Evolutionary conservation across 805 yeast genomes (phyloP).

Genomic region (Teunomyces stri): DNA sequence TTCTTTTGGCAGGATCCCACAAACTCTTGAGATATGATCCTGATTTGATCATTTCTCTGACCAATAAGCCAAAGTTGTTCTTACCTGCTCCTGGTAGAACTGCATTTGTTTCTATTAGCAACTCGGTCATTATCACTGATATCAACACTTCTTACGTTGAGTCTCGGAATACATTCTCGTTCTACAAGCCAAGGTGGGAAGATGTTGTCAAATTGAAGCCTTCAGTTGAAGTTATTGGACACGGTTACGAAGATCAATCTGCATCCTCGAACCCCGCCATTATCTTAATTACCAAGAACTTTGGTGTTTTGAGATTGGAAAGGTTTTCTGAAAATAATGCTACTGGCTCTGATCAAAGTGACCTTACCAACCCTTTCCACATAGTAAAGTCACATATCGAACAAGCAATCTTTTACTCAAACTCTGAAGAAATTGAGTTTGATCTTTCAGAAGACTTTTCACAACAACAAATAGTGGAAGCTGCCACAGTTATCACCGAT

Average conservation of each 20-base stretch:
- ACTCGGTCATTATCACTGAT: conserved; percentile 67
- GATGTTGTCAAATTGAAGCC: conserved; percentile 63
- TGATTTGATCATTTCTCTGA: conserved; percentile 1
- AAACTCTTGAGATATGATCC: conserved; percentile 48
- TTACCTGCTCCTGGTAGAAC: conserved; percentile 59
- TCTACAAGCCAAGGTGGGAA: conserved; percentile 67
- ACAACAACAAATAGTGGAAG: conserved; percentile 16
- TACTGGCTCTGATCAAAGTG: conserved; percentile 13
- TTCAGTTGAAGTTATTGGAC: conserved; percentile 54
- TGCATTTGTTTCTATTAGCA: conserved; percentile 58
- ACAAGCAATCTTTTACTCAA: conserved; percentile 74
- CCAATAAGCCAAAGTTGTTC: conserved; percentile 44
- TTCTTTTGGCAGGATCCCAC: conserved; percentile 62
- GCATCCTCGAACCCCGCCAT: conserved; percentile 44
- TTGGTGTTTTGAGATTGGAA: conserved; percentile 65
- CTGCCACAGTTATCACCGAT: conserved; percentile 48
- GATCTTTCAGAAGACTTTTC: conserved; percentile 42
- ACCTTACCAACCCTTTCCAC: conserved; percentile 17
- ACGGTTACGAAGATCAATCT: conserved; percentile 50
- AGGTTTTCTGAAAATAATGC: conserved; percentile 28
- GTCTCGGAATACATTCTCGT: conserved; percentile 17
- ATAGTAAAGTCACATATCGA: conserved; percentile 72
- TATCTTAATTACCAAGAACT: conserved; percentile 45
- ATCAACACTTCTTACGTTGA: conserved; percentile 38
- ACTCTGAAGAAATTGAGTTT: conserved; percentile 44